Conservation (phyloP, 1,284 basidiomycete genomes). For the Ceratobasidium sp. region DNA sequence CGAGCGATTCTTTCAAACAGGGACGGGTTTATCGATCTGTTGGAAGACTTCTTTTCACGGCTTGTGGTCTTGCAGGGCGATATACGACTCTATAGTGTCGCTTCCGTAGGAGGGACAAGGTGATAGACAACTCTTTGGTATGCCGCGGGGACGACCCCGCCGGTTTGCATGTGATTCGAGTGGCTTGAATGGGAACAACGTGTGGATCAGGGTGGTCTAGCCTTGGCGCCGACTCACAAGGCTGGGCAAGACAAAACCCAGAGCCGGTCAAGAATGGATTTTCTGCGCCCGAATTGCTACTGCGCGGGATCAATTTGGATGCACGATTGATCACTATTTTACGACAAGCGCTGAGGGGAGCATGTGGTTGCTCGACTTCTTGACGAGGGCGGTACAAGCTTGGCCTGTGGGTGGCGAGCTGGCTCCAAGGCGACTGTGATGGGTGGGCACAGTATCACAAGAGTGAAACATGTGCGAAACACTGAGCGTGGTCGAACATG, state of each 20-base stretch:
- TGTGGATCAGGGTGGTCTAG: no score
- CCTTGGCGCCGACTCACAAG: background rate
- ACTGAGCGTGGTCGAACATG: background rate
- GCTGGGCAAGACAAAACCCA: background rate
- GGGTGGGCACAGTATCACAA: background rate
- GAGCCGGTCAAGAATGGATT: slow-evolving; percentile 1
- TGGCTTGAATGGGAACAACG: background rate
- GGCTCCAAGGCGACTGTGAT: background rate
- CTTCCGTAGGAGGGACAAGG: no score
- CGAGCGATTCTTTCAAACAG: no score
- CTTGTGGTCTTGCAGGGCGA: no score
- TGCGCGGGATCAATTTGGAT: background rate
- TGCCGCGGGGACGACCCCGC: background rate
- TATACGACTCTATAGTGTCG: no score
- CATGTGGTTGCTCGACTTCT: background rate
- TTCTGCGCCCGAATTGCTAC: slow-evolving; percentile 6
- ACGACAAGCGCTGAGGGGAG: background rate
- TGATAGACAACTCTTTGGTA: no score
- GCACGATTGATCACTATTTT: background rate
- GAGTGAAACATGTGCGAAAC: slow-evolving; percentile 17
- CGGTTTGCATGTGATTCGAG: slow-evolving; percentile 30
- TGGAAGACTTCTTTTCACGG: no score
- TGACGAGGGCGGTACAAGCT: background rate
- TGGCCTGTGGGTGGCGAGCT: background rate
- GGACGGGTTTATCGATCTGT: no score